phyloP scores from a whole-genome alignment of 768 basidiomycete genomes.

The Candolleomyces aberdarensis region DNA sequence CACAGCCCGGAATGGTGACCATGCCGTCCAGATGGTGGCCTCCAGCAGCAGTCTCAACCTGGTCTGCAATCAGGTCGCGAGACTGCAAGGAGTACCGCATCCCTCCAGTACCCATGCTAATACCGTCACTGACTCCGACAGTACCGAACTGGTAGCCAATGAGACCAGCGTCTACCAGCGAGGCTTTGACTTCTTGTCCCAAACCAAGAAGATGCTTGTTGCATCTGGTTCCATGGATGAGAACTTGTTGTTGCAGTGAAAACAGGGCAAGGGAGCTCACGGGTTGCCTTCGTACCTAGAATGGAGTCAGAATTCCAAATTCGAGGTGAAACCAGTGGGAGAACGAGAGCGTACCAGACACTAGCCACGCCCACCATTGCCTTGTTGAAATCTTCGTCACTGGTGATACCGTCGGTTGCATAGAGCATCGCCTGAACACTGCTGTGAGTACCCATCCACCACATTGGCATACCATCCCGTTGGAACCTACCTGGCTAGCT shows the following conservation, averaged over 20 bases:
- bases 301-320: too few species aligned
- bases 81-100: constrained; percentile 98
- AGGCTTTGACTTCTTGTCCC: constrained; percentile 84
- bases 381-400: constrained; percentile 85
- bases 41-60: constrained; percentile 92
- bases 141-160: constrained; percentile 98
- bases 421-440: constrained; percentile 88
- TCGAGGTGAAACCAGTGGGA: too few species aligned
- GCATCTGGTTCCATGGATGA: constrained; percentile 54
- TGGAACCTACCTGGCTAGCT: constrained; percentile 72
- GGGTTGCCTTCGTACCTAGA: constrained; percentile 98
- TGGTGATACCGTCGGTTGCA: constrained; percentile 89
- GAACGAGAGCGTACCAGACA: constrained; percentile 69
- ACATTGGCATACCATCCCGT: not conserved
- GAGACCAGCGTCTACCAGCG: constrained; percentile 63
- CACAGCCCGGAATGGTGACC: constrained; percentile 96
- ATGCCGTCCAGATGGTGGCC: constrained; percentile 98
- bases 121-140: constrained; percentile 96
- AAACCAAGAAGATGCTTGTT: constrained; percentile 90
- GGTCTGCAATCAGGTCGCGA: constrained; percentile 95
- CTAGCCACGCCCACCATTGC: constrained; percentile 97
- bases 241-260: constrained; percentile 2
- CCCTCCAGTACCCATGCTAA: constrained; percentile 94
- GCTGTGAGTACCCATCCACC: not conserved
- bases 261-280: constrained; percentile 49